These are phyloP conservation scores for Fusarium incarnatum DNA, from an alignment of 2,329 filamentous ascomycete species.

Conservation along the genomic window DNA sequence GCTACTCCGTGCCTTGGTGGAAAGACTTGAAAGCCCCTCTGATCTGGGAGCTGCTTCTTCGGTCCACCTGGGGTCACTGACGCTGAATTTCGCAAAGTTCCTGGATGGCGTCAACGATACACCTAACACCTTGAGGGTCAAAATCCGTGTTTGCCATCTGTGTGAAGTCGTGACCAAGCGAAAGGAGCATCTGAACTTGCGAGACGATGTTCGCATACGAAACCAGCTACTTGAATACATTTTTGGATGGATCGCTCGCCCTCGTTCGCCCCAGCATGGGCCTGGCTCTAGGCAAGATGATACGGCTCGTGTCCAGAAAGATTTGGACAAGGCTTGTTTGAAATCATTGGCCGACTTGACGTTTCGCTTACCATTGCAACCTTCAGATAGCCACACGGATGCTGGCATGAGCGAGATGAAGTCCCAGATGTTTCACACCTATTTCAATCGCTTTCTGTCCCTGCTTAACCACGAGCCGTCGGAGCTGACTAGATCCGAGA, in stretches of 20 bases:
- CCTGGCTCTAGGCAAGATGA: conserved; percentile 67
- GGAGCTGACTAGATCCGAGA: conserved; percentile 52
- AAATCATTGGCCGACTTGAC: conserved; percentile 74
- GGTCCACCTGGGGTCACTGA: conserved; percentile 71
- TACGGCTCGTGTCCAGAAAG: conserved; percentile 67
- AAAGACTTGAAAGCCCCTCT: conserved; percentile 71
- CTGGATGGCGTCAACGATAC: conserved; percentile 69
- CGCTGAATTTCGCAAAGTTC: conserved; percentile 75
- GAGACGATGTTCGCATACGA: conserved; percentile 75
- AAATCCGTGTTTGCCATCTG: conserved; percentile 76
- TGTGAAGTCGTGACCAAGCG: conserved; percentile 73
- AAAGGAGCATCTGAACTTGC: conserved; percentile 75
- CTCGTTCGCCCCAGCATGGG: conserved; percentile 62
- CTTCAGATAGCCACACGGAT: conserved; percentile 73
- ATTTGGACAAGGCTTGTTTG: conserved; percentile 74
- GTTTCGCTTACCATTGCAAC: conserved; percentile 73
- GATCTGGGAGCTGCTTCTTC: conserved; percentile 72
- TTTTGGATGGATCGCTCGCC: conserved; percentile 75
- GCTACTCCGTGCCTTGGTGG: conserved; percentile 71
- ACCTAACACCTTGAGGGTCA: conserved; percentile 68
- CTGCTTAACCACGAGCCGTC: conserved; percentile 69
- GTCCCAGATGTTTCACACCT: conserved; percentile 77
- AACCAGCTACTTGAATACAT: conserved; percentile 77
- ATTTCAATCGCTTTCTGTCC: conserved; percentile 76
- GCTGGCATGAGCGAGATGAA: conserved; percentile 75